Evolutionary conservation across 2,329 filamentous ascomycete species (phyloP), one percentile per base, ranked within the genome.

Genomic region (Claviceps pusilla): DNA sequence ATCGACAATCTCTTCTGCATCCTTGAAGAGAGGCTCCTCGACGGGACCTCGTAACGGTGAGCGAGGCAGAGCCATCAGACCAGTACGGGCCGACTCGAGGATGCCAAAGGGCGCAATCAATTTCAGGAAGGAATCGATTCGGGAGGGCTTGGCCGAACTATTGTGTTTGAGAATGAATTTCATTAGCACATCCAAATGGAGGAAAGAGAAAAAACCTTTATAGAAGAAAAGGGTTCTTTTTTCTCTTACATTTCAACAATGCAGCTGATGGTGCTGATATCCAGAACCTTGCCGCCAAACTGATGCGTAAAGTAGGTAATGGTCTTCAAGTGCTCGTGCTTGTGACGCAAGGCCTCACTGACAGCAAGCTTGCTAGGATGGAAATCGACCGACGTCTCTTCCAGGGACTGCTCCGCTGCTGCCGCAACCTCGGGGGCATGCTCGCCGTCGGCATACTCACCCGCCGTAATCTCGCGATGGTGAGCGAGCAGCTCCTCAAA

Each of bases 61-160:
- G 61, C 93, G 86, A 55, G 93, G 93, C 60, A 98, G 77, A 50
- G 93, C 93, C 91, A 97, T 98, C 56, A 98, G 78, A 69, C 93
- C 93, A 55, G 93, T 97, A 57, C 93, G 83, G 52, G 91, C 89
- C 51, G 90, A 96, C 74, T 98, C 93, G 52, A 98, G 79, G 62
- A 98, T 95, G 66, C 93, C 93, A 68, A 97, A 98, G 12, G 91
- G 91, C 55, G 82, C 78, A 65, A 98, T 84, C 58, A 98, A 79
- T 75, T 97, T 98, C 73, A 98, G 85, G 76, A 96, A 98, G 2
- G 89, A 95, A 72, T 98, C 89, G 66, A 98, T 95, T 71, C 93
- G 85, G 58, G 77, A 81, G 41, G 89, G 90, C 73, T 98, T 98
- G 57, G 93, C 93, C 53, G 89, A 95, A 7, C 86, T 46, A 46